Evolutionary conservation across 257 asterid species (phyloP).

Genomic region (Capsicum rhomboideum): DNA sequence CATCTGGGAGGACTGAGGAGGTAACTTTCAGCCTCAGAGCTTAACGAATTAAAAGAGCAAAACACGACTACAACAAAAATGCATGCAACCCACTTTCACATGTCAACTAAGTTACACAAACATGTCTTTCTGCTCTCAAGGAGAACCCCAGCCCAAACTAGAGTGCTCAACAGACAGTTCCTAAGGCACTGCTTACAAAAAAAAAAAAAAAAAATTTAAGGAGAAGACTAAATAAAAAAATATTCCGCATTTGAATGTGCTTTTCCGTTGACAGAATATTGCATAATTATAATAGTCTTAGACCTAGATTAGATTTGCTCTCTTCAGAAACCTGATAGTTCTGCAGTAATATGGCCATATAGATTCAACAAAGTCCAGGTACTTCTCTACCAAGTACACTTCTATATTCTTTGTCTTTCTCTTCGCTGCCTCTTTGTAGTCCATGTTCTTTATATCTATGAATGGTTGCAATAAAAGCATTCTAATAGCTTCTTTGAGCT

Average conservation of each 20-base stretch:
- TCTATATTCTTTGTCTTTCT: conserved; percentile 38
- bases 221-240: background rate
- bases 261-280: background rate
- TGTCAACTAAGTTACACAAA: conserved; percentile 3
- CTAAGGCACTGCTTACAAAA: background rate
- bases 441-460: conserved; percentile 31
- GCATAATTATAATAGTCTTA: background rate
- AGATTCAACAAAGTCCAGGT: conserved; percentile 54
- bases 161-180: conserved; percentile 3
- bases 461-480: conserved; percentile 35
- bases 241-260: background rate
- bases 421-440: conserved; percentile 29
- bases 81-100: background rate
- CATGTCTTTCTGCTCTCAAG: background rate
- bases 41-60: background rate
- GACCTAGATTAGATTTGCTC: conserved; percentile 55
- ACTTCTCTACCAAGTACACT: conserved; percentile 40
- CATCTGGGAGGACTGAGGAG: no score
- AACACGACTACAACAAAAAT: background rate
- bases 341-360: conserved; percentile 77
- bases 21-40: no score
- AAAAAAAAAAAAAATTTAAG: background rate
- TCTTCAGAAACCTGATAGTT: conserved; percentile 66
- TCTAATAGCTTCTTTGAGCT: conserved; percentile 39
- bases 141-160: conserved; percentile 17